A percentile compares a stretch with the other conserved stretches of the same genome.
phyloP scores from a whole-genome alignment of 2,329 filamentous ascomycete genomes.

The Xylaria hypoxylon region DNA sequence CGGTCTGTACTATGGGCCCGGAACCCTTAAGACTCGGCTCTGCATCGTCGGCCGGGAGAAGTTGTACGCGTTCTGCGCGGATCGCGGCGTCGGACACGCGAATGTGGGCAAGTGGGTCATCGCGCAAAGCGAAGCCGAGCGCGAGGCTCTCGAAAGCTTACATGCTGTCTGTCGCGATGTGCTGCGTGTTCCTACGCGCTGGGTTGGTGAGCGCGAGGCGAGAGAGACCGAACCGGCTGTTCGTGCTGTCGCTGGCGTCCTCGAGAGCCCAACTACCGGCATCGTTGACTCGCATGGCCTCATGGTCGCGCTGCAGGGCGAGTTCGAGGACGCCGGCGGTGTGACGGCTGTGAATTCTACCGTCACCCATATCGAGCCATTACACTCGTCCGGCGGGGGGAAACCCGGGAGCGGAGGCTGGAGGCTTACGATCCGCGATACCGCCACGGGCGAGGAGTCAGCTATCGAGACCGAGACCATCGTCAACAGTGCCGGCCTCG shows the following conservation, averaged over 20 bases:
- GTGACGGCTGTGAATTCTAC: slow-evolving; percentile 75
- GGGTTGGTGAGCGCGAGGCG: slow-evolving; percentile 74
- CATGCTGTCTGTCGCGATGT: slow-evolving; percentile 58
- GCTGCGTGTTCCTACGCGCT: slow-evolving; percentile 75
- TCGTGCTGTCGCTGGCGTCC: slow-evolving; percentile 74
- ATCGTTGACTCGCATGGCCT: slow-evolving; percentile 89
- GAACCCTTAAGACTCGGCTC: slow-evolving; percentile 82
- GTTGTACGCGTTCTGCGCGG: slow-evolving; percentile 81
- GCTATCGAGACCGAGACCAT: slow-evolving; percentile 79
- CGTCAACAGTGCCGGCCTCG: slow-evolving; percentile 87
- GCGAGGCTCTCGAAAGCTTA: slow-evolving; percentile 68
- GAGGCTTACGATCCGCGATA: slow-evolving; percentile 69
- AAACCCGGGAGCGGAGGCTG: slow-evolving; percentile 71
- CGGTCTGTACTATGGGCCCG: slow-evolving; percentile 86
- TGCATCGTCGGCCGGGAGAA: slow-evolving; percentile 82
- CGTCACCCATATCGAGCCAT: slow-evolving; percentile 70
- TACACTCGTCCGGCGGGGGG: slow-evolving; percentile 45
- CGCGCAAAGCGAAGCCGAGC: slow-evolving; percentile 80
- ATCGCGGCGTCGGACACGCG: slow-evolving; percentile 74
- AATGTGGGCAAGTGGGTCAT: slow-evolving; percentile 95
- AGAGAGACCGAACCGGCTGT: slow-evolving; percentile 78
- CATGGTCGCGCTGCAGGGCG: slow-evolving; percentile 83
- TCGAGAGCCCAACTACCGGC: slow-evolving; percentile 88
- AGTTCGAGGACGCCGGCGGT: slow-evolving; percentile 82
- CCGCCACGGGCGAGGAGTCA: slow-evolving; percentile 56